Conservation (phyloP, 179 eudicot species). For the Beta lomatogona region DNA sequence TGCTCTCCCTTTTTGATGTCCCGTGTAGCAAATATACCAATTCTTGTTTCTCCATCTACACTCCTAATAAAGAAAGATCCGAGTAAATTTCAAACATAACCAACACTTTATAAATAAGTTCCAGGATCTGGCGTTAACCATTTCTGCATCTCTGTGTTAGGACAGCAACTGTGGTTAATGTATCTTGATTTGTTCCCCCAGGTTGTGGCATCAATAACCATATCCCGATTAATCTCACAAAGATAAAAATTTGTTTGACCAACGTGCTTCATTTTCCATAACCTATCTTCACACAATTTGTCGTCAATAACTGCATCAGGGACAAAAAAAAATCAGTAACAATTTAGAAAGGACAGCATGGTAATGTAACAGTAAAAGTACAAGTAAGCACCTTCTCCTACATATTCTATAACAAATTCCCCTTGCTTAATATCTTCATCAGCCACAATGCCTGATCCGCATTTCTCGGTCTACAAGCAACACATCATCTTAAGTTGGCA, state of each 20-base stretch:
- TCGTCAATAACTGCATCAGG: slow-evolving; percentile 88
- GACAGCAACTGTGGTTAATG: slow-evolving; percentile 94
- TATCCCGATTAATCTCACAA: slow-evolving; percentile 96
- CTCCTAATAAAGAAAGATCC: slow-evolving; percentile 53
- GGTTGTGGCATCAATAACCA: slow-evolving; percentile 96
- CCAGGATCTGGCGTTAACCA: slow-evolving; percentile 52
- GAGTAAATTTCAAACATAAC: slow-evolving; percentile 21
- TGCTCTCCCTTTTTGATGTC: slow-evolving; percentile 89
- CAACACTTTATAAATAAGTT: slow-evolving; percentile 22
- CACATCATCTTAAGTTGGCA: slow-evolving; percentile 26
- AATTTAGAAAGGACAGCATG: slow-evolving; percentile 2
- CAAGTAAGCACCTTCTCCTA: slow-evolving; percentile 83
- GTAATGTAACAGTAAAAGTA: slow-evolving; percentile 12
- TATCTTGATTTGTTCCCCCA: slow-evolving; percentile 98
- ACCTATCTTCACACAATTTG: slow-evolving; percentile 93
- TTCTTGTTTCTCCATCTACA: slow-evolving; percentile 94
- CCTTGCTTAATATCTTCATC: slow-evolving; percentile 92
- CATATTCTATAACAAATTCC: slow-evolving; percentile 93
- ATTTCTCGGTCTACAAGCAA: slow-evolving; percentile 84
- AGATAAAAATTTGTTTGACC: slow-evolving; percentile 96
- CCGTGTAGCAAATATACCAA: slow-evolving; percentile 92
- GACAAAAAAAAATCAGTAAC: slow-evolving; percentile 18
- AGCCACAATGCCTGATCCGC: slow-evolving; percentile 94
- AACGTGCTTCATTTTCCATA: slow-evolving; percentile 91
- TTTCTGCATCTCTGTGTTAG: slow-evolving; percentile 99